phyloP scores from a whole-genome alignment of 495 filamentous ascomycete species.

The Hypoxylon subgilvum region DNA sequence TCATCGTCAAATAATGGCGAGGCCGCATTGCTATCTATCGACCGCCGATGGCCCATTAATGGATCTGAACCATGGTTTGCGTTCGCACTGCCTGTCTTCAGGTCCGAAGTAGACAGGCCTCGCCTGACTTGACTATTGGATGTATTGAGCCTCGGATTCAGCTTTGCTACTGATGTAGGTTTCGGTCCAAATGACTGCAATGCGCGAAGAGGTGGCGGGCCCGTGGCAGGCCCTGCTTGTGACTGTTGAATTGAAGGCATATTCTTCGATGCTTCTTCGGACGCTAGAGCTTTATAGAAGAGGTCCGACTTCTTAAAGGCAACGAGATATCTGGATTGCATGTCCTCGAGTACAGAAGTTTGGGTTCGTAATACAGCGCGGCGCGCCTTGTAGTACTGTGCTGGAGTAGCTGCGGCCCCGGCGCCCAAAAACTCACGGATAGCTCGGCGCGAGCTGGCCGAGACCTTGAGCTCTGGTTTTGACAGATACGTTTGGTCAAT shows the following conservation, averaged over 20 bases:
- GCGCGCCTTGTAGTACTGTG: slow-evolving; percentile 83
- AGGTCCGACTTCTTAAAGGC: slow-evolving; percentile 90
- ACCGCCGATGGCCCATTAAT: slow-evolving; percentile 46
- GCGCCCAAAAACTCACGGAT: slow-evolving; percentile 81
- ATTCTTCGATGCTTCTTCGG: slow-evolving; percentile 74
- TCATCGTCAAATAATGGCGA: slow-evolving; percentile 62
- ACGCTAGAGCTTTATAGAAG: slow-evolving; percentile 93
- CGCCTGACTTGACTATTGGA: slow-evolving; percentile 41
- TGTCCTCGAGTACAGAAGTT: slow-evolving; percentile 78
- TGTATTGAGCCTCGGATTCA: slow-evolving; percentile 45
- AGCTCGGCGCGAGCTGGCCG: slow-evolving; percentile 66
- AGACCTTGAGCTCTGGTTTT: slow-evolving; percentile 78
- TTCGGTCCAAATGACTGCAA: slow-evolving; percentile 46
- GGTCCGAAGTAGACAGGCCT: slow-evolving; percentile 54
- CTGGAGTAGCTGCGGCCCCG: slow-evolving; percentile 72
- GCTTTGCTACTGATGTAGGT: slow-evolving; percentile 47
- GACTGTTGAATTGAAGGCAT: slow-evolving; percentile 30
- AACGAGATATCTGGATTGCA: slow-evolving; percentile 78
- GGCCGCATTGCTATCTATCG: slow-evolving; percentile 53
- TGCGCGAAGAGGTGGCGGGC: slow-evolving; percentile 40
- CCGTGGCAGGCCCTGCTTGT: slow-evolving; percentile 32
- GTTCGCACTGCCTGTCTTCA: slow-evolving; percentile 43
- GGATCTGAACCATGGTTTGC: slow-evolving; percentile 44
- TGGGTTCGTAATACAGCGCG: slow-evolving; percentile 83
- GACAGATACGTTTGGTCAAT: slow-evolving; percentile 90